Base-by-base conservation (phyloP, 2,329 filamentous ascomycete species). In the Gremmenia infestans region DNA sequence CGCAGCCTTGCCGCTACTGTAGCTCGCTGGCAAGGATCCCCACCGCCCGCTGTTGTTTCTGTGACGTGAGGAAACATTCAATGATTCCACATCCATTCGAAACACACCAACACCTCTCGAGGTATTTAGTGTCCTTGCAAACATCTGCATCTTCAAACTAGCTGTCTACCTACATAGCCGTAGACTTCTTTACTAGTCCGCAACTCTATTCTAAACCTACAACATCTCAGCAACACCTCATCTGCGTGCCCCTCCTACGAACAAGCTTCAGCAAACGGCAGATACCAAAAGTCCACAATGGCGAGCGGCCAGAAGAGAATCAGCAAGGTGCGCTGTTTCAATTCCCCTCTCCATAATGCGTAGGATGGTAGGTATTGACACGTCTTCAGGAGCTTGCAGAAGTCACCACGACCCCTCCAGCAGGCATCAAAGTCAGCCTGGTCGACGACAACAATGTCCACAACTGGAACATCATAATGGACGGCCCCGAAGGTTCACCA, bases 391-490 rank as follows among this genome's bases (percentile, higher is more conserved):
- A 87, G 71, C 74, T 85, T 53, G 71, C 68, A n/a, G 83, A 87
- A 62, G 74, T 85, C 63, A 77, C 74, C 23, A 72, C 72, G 47
- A 76, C 74, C 39, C 82, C 84, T 36, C 81, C 81, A 2, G 67
- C 73, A 23, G 84, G 84, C 50, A 81, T 83, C 63, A 75, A 68
- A 15, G 78, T 86, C 60, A 73, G 72, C 55, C 76, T 86, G 9
- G 74, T 78, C 48, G 79, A 86, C 61, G 86, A 89, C 65, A 73
- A 79, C 58, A 81, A 89, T 71, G 74, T 89, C 61, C 82, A 85
- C 68, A 77, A 81, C 65, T 90, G 87, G 87, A 81, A 85, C 59
- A 78, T 88, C 58, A 71, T 78, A 54, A 82, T 89, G 76, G 79
- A 85, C 48, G 86, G 85, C 1, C 87, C 86, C 3, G 76, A 81